Conservation (phyloP, 2,329 filamentous ascomycete species). For the Phialemoniopsis sp. region DNA sequence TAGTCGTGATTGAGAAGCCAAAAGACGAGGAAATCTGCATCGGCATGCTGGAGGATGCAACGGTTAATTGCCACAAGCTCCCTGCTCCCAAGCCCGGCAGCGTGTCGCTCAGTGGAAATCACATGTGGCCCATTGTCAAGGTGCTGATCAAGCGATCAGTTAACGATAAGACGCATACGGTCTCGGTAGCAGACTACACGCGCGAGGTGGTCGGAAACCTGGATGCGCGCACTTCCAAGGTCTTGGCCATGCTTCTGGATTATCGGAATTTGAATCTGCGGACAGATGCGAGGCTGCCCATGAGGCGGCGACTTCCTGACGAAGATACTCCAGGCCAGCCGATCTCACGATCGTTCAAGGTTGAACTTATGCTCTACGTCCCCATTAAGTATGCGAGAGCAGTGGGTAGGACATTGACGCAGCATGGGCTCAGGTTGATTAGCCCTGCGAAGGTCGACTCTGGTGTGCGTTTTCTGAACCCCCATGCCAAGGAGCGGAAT, state of each 20-base stretch:
- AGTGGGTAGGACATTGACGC: constrained; percentile 65
- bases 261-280: constrained; percentile 59
- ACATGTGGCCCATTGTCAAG: constrained; percentile 70
- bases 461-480: constrained; percentile 71
- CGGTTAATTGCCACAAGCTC: constrained; percentile 62
- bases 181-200: constrained; percentile 71
- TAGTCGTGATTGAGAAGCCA: constrained; percentile 53
- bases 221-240: constrained; percentile 62
- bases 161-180: constrained; percentile 52
- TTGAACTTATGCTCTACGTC: constrained; percentile 78
- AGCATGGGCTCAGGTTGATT: constrained; percentile 63
- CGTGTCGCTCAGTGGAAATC: constrained; percentile 51
- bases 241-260: constrained; percentile 71
- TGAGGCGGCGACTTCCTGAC: constrained; percentile 56
- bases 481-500: constrained; percentile 51
- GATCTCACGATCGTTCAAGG: constrained; percentile 55
- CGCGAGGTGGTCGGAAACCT: constrained; percentile 72
- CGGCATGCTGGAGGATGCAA: constrained; percentile 67
- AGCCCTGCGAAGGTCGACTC: constrained; percentile 62
- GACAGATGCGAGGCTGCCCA: constrained; percentile 66
- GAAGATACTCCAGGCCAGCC: constrained; percentile 58
- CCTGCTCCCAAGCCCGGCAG: constrained; percentile 65
- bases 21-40: constrained; percentile 74
- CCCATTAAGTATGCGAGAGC: constrained; percentile 59
- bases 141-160: constrained; percentile 60